Evolutionary conservation across 345 rosid genomes (phyloP).

Genomic region (Psidium guajava): DNA sequence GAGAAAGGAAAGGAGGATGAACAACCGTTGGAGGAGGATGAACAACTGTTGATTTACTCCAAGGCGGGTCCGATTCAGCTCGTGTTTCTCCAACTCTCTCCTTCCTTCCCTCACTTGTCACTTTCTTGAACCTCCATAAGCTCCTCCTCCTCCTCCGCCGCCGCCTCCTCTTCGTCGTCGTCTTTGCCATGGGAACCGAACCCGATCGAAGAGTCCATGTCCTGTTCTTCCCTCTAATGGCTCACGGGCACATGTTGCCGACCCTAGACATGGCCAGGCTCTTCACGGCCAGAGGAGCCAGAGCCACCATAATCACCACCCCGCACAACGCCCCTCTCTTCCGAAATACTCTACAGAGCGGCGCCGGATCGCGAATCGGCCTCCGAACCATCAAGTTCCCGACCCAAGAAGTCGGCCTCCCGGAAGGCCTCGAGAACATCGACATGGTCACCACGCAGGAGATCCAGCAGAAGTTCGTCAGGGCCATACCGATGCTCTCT

Average conservation of each 20-base stretch:
- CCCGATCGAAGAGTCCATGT: slow-evolving; percentile 6
- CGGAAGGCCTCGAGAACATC: slow-evolving; percentile 12
- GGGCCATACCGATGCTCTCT: slow-evolving; percentile 17
- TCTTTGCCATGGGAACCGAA: not conserved
- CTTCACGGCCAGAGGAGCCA: slow-evolving; percentile 27
- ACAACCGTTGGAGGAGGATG: too few relatives aligned
- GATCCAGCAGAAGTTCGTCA: slow-evolving; percentile 9
- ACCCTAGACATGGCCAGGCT: slow-evolving; percentile 48
- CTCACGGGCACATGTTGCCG: slow-evolving; percentile 39
- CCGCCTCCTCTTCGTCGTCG: not conserved
- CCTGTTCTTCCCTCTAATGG: slow-evolving; percentile 22
- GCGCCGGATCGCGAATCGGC: not conserved
- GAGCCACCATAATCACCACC: slow-evolving; percentile 41
- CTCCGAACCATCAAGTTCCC: slow-evolving; percentile 9
- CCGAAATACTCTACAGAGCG: not conserved
- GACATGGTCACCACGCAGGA: slow-evolving; percentile 2
- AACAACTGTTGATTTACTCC: too few relatives aligned
- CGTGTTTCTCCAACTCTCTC: not conserved
- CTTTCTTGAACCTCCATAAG: not conserved
- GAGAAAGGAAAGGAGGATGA: too few relatives aligned
- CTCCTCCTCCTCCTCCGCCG: not conserved
- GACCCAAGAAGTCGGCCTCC: slow-evolving; percentile 4
- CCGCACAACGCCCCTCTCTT: slow-evolving; percentile 26
- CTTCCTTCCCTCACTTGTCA: not conserved
- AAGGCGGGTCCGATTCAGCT: too few relatives aligned